Percentiles rank a stretch among this genome's conserved stretches.
Evolutionary conservation across 2,329 filamentous ascomycete genomes (phyloP).

Genomic region (Metarhizium robertsii): DNA sequence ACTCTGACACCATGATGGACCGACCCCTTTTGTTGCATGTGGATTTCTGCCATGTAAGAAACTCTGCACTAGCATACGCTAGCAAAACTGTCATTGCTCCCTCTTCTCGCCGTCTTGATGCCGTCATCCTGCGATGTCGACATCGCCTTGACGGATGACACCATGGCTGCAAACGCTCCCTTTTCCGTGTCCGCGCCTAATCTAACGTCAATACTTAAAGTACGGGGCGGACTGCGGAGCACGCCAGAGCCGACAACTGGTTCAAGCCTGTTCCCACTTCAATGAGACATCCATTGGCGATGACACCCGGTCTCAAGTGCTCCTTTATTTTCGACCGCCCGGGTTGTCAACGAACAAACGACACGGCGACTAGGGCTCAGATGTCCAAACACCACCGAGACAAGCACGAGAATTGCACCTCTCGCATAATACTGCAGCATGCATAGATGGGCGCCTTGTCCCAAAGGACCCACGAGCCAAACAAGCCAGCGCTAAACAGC

Average conservation of each 20-base stretch:
- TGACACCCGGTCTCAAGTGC: no score
- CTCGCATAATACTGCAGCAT: neutral
- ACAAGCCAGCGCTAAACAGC: neutral
- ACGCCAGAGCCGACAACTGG: no score
- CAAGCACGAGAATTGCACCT: neutral
- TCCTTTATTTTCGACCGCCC: no score
- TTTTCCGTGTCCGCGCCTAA: no score
- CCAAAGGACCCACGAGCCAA: neutral
- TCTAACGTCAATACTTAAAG: no score
- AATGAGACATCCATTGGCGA: no score
- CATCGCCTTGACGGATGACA: conserved; percentile 6
- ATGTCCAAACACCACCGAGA: neutral
- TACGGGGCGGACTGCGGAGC: no score
- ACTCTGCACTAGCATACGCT: neutral
- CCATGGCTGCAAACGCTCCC: neutral
- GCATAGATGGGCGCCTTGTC: neutral
- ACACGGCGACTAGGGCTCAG: neutral
- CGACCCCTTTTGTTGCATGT: neutral
- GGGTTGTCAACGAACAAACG: no score
- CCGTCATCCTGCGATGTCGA: conserved; percentile 4
- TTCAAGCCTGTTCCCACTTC: no score
- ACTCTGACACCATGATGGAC: neutral
- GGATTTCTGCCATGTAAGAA: neutral
- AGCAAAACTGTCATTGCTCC: neutral
- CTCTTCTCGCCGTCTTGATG: neutral